Evolutionary conservation across 495 filamentous ascomycete species (phyloP).

Genomic region (Sabuloglossum arenarium): DNA sequence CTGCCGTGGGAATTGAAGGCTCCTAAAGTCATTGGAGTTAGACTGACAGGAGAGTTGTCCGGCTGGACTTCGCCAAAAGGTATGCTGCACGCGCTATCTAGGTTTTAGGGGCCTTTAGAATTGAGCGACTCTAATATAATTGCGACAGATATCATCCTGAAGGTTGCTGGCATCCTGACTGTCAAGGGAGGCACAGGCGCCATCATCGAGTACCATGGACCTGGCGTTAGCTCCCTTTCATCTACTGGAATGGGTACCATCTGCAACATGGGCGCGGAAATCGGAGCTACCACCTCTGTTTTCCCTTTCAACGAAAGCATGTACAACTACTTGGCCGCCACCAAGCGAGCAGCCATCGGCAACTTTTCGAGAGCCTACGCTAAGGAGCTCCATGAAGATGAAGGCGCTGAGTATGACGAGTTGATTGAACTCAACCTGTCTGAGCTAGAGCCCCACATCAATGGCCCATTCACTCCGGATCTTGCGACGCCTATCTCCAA

Average conservation of each 20-base stretch:
- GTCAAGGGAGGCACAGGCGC: conserved; percentile 96
- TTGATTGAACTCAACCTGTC: conserved; percentile 87
- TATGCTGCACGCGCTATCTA: conserved; percentile 15
- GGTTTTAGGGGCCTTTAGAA: not conserved
- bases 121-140: not conserved
- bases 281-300: conserved; percentile 90
- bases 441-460: conserved; percentile 93
- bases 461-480: conserved; percentile 99
- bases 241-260: conserved; percentile 48
- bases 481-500: conserved; percentile 94
- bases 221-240: conserved; percentile 49
- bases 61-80: conserved; percentile 92
- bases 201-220: conserved; percentile 89
- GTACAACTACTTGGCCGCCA: conserved; percentile 87
- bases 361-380: conserved; percentile 74
- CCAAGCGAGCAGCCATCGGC: conserved; percentile 78
- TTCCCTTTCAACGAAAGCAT: conserved; percentile 98
- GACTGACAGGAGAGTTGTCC: conserved; percentile 69
- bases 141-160: conserved; percentile 71
- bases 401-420: conserved; percentile 93
- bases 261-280: conserved; percentile 74
- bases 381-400: conserved; percentile 69
- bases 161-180: conserved; percentile 91
- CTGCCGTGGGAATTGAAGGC: conserved; percentile 98
- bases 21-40: conserved; percentile 90